These are phyloP conservation scores for Penicillium sp. DNA, from an alignment of 2,329 filamentous ascomycete genomes.

Conservation along the genomic window DNA sequence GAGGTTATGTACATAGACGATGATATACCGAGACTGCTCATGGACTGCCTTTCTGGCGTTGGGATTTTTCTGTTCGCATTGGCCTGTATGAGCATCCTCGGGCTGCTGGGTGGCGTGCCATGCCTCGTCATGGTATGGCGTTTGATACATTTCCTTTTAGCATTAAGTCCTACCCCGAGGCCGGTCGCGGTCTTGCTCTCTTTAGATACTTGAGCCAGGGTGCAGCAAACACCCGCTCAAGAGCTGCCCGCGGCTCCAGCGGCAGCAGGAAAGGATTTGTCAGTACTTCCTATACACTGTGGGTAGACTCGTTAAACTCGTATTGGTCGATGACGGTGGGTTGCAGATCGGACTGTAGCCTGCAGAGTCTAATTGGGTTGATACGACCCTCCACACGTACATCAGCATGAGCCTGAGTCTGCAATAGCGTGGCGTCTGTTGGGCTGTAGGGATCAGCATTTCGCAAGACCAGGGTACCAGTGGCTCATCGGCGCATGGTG, in stretches of 20 bases:
- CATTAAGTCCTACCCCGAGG: too few relatives aligned
- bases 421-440: conserved; percentile 2
- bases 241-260: conserved; percentile 7
- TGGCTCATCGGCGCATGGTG: background rate
- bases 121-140: too few relatives aligned
- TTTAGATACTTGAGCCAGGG: too few relatives aligned
- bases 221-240: too few relatives aligned
- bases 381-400: too few relatives aligned
- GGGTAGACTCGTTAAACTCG: too few relatives aligned
- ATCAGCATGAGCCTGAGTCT: too few relatives aligned
- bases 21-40: conserved; percentile 37
- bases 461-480: background rate
- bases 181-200: too few relatives aligned
- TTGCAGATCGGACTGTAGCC: conserved; percentile 4
- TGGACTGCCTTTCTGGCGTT: conserved; percentile 37
- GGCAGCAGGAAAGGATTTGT: conserved; percentile 4
- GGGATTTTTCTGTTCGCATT: conserved; percentile 22
- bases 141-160: too few relatives aligned
- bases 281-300: too few relatives aligned
- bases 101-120: too few relatives aligned
- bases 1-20: conserved; percentile 42
- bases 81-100: too few relatives aligned
- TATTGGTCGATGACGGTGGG: background rate
- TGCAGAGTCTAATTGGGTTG: conserved; percentile 1
- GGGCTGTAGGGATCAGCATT: conserved; percentile 4